Evolutionary conservation across 2,329 filamentous ascomycete genomes (phyloP), one percentile per base, ranked within the genome.

Genomic region (Pseudocercospora fuligena): DNA sequence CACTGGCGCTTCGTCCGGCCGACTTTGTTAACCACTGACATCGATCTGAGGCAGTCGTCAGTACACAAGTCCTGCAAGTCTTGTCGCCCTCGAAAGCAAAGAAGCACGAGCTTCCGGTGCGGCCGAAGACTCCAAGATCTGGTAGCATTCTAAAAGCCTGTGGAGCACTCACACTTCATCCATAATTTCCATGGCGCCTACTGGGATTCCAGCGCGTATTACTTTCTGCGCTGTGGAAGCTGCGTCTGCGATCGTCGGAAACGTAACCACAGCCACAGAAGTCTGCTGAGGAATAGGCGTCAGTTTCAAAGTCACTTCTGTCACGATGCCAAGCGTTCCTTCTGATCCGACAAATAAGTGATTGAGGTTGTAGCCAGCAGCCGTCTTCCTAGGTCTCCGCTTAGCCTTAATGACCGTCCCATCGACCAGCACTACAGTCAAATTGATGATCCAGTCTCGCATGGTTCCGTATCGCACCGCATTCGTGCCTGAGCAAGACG

Each of bases 361-460:
- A 46, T 92, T 94, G 60, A 95, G 85, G 73, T 95, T 93, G 77
- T 94, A 94, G 0, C 92, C 92, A 0, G 92, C 92, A 0, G 90
- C 90, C 0, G 90, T 91, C 77, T 95, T 94, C 65, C 82, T 85
- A 12, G 92, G 92, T n/a, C 92, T 83, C 47, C 88, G 85, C 63
- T 90, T 86, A 0, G 92, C 94, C 81, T 93, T 94, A 80, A 94
- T 90, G 25, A 94, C 80, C 0, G 87, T 90, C 2, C 92, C 91
- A 73, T 94, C 91, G 11, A 91, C 89, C 27, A 94, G 85, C 1
- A 94, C 91, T 1, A 94, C 90, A 0, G 91, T 94, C 66, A 94
- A 79, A 73, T 93, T 93, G 74, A 94, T 88, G 27, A 94, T 90
- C 90, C 91, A 93, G 74, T 94, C 92, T 76, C 92, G 92, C 91